Conservation (phyloP, 1,284 basidiomycete species). For the Retiboletus flavoniger region DNA sequence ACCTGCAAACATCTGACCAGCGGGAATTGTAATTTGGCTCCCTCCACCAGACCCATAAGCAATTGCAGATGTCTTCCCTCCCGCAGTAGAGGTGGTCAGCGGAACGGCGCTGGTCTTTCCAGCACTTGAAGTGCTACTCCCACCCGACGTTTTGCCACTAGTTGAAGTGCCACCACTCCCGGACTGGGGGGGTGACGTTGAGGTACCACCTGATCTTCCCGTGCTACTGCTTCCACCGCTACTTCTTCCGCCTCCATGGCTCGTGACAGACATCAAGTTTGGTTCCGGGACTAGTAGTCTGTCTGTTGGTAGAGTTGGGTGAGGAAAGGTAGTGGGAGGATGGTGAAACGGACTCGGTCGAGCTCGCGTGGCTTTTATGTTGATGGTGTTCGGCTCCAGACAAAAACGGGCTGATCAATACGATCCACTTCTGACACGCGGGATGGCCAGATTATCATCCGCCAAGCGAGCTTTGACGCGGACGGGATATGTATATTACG, state of each 20-base stretch:
- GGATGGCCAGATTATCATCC: too few species aligned
- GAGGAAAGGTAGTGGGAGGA: not conserved
- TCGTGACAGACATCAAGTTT: too few species aligned
- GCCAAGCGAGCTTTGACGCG: not conserved
- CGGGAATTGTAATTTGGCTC: slow-evolving; percentile 34
- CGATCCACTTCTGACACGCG: too few species aligned
- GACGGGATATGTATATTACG: too few species aligned
- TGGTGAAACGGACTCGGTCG: too few species aligned
- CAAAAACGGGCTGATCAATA: not conserved
- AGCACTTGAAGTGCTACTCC: slow-evolving; percentile 18
- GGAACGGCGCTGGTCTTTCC: slow-evolving; percentile 25
- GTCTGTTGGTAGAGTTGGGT: not conserved
- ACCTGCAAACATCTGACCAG: slow-evolving; percentile 44
- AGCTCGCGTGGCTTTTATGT: not conserved
- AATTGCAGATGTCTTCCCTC: slow-evolving; percentile 26
- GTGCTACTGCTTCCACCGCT: slow-evolving; percentile 21
- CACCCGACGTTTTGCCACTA: slow-evolving; percentile 18
- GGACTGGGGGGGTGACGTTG: slow-evolving; percentile 9
- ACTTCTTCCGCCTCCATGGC: slow-evolving; percentile 29
- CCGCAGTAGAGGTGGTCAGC: slow-evolving; percentile 30
- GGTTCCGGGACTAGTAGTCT: not conserved
- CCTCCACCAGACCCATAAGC: slow-evolving; percentile 43
- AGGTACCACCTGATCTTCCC: slow-evolving; percentile 13
- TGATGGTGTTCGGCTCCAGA: not conserved
- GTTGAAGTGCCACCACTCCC: slow-evolving; percentile 18